Percentiles rank a stretch among this genome's conserved stretches.
These are phyloP conservation scores for Camellia oleifera DNA, from an alignment of 179 eudicot genomes.

Conservation along the genomic window DNA sequence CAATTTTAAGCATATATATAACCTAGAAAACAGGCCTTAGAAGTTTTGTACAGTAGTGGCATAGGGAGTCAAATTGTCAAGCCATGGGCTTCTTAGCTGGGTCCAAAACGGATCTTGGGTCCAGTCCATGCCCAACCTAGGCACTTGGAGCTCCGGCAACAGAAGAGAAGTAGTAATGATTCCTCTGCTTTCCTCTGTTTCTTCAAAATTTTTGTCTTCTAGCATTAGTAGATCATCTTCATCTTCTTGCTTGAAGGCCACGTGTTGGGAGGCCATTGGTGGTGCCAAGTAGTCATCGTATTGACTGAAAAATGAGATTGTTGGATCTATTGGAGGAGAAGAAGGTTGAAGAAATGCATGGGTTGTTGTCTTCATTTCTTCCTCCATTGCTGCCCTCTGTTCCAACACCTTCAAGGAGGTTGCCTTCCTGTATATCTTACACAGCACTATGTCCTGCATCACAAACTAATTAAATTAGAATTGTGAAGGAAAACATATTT, in stretches of 20 bases:
- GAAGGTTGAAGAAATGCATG: constrained; percentile 22
- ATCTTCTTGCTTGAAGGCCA: constrained; percentile 26
- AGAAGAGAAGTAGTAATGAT: background rate
- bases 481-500: too few species aligned
- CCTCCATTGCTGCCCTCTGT: constrained; percentile 69
- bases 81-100: constrained; percentile 63
- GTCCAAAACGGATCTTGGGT: constrained; percentile 47
- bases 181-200: background rate
- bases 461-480: background rate
- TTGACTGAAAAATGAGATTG: constrained; percentile 23
- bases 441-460: constrained; percentile 50
- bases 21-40: background rate
- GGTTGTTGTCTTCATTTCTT: constrained; percentile 21
- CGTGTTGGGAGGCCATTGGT: constrained; percentile 9
- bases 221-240: constrained; percentile 13
- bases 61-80: constrained; percentile 31
- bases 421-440: constrained; percentile 74
- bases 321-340: constrained; percentile 25
- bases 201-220: constrained; percentile 1
- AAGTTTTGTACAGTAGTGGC: constrained; percentile 26
- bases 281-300: constrained; percentile 17
- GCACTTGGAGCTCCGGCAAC: constrained; percentile 53
- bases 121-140: constrained; percentile 45
- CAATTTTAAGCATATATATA: too few species aligned
- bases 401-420: constrained; percentile 64